A percentile compares a stretch with the other conserved stretches of the same genome.
phyloP scores from a whole-genome alignment of 208 protist species.

The Trypanosoma grayi region DNA sequence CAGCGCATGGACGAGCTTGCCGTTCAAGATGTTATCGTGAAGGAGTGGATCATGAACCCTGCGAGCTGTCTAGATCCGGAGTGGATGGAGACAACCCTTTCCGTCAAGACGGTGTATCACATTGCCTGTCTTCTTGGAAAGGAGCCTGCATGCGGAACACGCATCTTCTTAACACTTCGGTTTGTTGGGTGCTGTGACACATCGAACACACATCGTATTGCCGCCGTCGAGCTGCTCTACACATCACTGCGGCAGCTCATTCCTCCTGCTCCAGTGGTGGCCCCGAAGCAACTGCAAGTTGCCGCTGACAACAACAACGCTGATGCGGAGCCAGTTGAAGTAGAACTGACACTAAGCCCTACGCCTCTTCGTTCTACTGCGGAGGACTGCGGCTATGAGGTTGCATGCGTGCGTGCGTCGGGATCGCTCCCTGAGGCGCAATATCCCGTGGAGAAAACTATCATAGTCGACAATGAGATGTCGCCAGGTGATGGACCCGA shows the following conservation, averaged over 20 bases:
- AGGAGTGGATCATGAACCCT: conserved; percentile 36
- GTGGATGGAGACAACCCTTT: conserved; percentile 24
- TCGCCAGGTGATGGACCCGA: background rate
- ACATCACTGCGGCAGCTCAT: conserved; percentile 2
- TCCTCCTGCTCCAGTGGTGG: background rate
- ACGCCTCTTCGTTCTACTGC: background rate
- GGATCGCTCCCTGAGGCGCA: background rate
- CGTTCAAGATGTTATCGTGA: conserved; percentile 41
- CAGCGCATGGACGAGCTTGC: conserved; percentile 47
- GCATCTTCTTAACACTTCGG: conserved; percentile 52
- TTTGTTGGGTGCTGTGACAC: conserved; percentile 56
- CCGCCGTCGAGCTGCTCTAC: conserved; percentile 40
- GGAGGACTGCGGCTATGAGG: background rate
- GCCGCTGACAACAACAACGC: background rate
- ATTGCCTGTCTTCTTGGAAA: conserved; percentile 44
- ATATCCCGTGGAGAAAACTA: background rate
- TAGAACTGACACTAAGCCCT: conserved; percentile 15
- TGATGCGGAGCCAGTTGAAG: conserved; percentile 3
- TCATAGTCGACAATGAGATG: background rate
- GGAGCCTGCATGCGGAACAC: conserved; percentile 14
- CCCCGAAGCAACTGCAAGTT: background rate
- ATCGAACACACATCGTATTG: conserved; percentile 51
- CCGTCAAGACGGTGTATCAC: conserved; percentile 54
- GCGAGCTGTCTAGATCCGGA: background rate
- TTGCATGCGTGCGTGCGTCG: background rate